Evolutionary conservation across 1,139 yeast genomes (phyloP), one percentile per base, ranked within the genome.

Genomic region (Candida neerlandica): DNA sequence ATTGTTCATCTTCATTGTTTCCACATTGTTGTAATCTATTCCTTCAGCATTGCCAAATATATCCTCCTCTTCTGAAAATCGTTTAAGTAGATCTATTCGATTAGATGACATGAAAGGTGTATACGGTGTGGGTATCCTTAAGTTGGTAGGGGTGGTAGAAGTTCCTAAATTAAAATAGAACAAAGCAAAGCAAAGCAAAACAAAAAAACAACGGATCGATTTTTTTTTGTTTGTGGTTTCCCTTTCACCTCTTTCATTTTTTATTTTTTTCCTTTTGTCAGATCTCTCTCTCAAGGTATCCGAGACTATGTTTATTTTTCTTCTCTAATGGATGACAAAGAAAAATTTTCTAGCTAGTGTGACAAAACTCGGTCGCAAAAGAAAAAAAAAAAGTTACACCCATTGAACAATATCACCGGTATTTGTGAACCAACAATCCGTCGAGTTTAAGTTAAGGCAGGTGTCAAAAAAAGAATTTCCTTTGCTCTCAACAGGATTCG

Each of bases 401-500:
- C 23, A 21, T 4, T 21, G 23, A 21, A 21, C 23, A n/a, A n/a
- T n/a, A n/a, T n/a, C n/a, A n/a, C n/a, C n/a, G n/a, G n/a, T n/a
- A n/a, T n/a, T n/a, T n/a, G n/a, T n/a, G n/a, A n/a, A n/a, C n/a
- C n/a, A n/a, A n/a, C n/a, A n/a, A n/a, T n/a, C n/a, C n/a, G n/a
- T n/a, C n/a, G n/a, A n/a, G n/a, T n/a, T n/a, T n/a, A n/a, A n/a
- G n/a, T n/a, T n/a, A n/a, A n/a, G n/a, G n/a, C n/a, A n/a, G n/a
- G 6, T 21, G 23, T 6, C 4, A 21, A 21, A 21, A 21, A 21
- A 21, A 6, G 6, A 21, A 21, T 4, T 21, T 21, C 6, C 23
- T 4, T 11, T 83, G 88, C 87, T 85, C 81, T 80, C 84, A 81
- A 81, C 83, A 87, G 83, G 88, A 83, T 75, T 84, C 85, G 89